phyloP scores from a whole-genome alignment of 495 filamentous ascomycete genomes.

The Talaromyces liani region DNA sequence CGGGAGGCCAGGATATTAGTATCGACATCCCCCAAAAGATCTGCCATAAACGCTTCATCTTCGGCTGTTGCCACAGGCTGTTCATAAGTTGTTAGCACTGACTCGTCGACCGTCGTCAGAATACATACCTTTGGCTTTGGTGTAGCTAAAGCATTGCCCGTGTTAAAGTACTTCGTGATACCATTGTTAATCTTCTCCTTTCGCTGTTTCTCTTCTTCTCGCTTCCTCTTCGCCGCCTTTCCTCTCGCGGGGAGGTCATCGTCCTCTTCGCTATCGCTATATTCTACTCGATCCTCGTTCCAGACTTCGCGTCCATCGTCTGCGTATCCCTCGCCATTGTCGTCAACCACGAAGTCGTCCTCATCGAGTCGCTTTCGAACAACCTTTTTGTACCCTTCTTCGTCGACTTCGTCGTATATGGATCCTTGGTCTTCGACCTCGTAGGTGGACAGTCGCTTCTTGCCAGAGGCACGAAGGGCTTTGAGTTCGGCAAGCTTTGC shows the following conservation, averaged over 20 bases:
- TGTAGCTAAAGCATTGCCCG: slow-evolving; percentile 54
- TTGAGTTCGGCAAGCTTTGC: slow-evolving; percentile 68
- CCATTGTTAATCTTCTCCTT: slow-evolving; percentile 81
- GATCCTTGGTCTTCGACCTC: slow-evolving; percentile 76
- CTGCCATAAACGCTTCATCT: slow-evolving; percentile 77
- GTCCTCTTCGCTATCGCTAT: slow-evolving; percentile 63
- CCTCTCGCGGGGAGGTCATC: slow-evolving; percentile 56
- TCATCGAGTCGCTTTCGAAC: slow-evolving; percentile 82
- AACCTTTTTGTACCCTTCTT: slow-evolving; percentile 94
- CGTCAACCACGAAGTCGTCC: slow-evolving; percentile 96
- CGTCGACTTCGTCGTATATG: slow-evolving; percentile 94
- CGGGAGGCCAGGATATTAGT: slow-evolving; percentile 59
- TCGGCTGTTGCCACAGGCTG: slow-evolving; percentile 60
- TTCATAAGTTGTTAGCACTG: background rate
- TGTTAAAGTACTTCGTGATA: slow-evolving; percentile 90
- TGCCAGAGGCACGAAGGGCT: slow-evolving; percentile 79
- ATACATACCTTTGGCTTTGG: slow-evolving; percentile 69
- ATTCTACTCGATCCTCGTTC: slow-evolving; percentile 62
- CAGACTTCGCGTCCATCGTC: slow-evolving; percentile 97
- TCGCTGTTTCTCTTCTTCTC: slow-evolving; percentile 81
- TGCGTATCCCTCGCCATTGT: slow-evolving; percentile 88
- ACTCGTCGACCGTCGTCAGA: background rate
- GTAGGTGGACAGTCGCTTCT: slow-evolving; percentile 85
- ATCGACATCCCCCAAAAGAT: slow-evolving; percentile 84
- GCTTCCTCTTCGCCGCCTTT: slow-evolving; percentile 76